Evolutionary conservation across 129 eudicot species (phyloP), one percentile per base, ranked within the genome.

Genomic region (Artemisia tridentata): DNA sequence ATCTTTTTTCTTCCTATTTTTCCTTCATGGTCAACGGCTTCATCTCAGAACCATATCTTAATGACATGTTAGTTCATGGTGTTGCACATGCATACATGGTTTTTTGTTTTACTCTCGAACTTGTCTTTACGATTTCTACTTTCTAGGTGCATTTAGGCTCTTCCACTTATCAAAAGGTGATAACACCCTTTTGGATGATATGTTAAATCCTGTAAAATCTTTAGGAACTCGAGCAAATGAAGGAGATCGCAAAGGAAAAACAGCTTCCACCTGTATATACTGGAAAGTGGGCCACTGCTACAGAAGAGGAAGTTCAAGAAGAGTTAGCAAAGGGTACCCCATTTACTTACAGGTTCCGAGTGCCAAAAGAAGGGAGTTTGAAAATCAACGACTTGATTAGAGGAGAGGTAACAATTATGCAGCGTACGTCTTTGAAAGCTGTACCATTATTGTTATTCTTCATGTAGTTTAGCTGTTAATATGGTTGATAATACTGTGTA

Each of bases 161-260:
- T 3, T 31, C 34, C 23, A 47, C 45, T 7, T 38, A 38, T 38
- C 10, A 38, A 38, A 7, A 38, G 45, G 11, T 38, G 45, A 38
- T 38, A 7, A 38, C 10, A 38, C 20, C 23, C 21, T 41, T 29
- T 58, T 74, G 21, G 54, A 34, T 43, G 56, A 50, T 17, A 48
- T 72, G 60, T 21, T 57, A 74, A 54, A 21, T 46, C 69, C 41
- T 29, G 54, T 60, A 38, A 55, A 52, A 68, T 57, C 17, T 65
- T 55, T 49, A 92, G 98, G 98, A 92, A 72, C 81, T 92, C 4
- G 98, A 86, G 76, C 82, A 80, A 76, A 92, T 92, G 98, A 92
- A 92, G 80, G 92, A 85, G 83, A 81, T 75, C 58, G 98, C 98
- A 51, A 89, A 89, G 68, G 72, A 81, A 45, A 86, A 89, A 83